phyloP scores from a whole-genome alignment of 495 filamentous ascomycete species.

The Penicillium steckii region DNA sequence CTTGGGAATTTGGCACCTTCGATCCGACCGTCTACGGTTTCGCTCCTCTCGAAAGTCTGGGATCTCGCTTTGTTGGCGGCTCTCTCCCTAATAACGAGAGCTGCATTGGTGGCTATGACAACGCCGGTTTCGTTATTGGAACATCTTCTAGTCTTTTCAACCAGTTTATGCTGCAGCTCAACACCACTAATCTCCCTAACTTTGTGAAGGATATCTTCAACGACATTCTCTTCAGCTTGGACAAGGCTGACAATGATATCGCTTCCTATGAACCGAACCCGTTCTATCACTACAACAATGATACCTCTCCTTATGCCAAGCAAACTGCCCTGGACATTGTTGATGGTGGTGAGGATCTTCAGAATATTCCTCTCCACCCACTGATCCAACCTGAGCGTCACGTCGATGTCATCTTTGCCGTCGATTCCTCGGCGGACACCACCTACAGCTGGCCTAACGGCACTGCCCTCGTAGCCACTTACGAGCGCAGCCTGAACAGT shows the following conservation, averaged over 20 bases:
- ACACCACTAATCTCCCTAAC: constrained; percentile 50
- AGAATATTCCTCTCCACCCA: constrained; percentile 87
- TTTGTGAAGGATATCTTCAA: constrained; percentile 51
- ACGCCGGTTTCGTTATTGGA: constrained; percentile 82
- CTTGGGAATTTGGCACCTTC: constrained; percentile 81
- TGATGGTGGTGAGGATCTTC: constrained; percentile 82
- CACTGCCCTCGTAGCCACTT: constrained; percentile 77
- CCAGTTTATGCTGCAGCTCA: constrained; percentile 60
- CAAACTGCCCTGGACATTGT: constrained; percentile 67
- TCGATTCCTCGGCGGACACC: constrained; percentile 85
- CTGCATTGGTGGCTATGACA: constrained; percentile 83
- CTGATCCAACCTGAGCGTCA: constrained; percentile 74
- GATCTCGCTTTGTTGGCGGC: constrained; percentile 75
- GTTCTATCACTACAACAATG: constrained; percentile 69
- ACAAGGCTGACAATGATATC: constrained; percentile 67
- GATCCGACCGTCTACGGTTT: constrained; percentile 84
- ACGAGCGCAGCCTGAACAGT: constrained; percentile 63
- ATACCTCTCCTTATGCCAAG: constrained; percentile 57
- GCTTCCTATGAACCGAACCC: constrained; percentile 83
- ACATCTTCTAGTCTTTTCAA: constrained; percentile 94
- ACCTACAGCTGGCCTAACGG: constrained; percentile 80
- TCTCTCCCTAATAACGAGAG: constrained; percentile 51
- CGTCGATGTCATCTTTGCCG: constrained; percentile 90
- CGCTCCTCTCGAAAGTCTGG: constrained; percentile 69
- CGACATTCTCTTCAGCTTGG: constrained; percentile 54